A percentile compares a stretch with the other conserved stretches of the same genome.
Conservation (phyloP, 345 rosid species). For the Erucastrum elatum region DNA sequence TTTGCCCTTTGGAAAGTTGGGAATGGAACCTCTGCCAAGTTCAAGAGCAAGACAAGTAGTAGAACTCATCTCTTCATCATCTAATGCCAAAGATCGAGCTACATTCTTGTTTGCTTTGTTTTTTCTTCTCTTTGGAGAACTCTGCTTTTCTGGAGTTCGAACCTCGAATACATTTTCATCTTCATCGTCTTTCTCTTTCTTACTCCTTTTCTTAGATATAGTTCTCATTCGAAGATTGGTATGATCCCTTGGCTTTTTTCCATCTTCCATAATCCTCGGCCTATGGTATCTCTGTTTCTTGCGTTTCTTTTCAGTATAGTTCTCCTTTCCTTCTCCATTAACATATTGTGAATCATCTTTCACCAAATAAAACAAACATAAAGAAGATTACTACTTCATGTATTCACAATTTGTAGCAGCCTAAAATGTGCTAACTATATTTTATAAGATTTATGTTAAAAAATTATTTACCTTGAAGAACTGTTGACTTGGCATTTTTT, state of each 20-base stretch:
- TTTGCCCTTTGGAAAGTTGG: constrained; percentile 9
- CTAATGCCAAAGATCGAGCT: not conserved
- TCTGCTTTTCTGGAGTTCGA: constrained; percentile 23
- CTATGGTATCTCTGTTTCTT: constrained; percentile 2
- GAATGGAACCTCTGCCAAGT: not conserved
- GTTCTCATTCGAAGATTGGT: constrained; percentile 5
- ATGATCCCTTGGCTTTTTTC: constrained; percentile 11
- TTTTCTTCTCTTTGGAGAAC: constrained; percentile 10
- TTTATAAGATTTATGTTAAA: not conserved
- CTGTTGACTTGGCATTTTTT: not conserved
- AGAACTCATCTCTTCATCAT: not conserved
- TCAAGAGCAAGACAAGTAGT: constrained; percentile 26
- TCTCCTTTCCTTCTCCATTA: not conserved
- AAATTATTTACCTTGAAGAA: constrained; percentile 6
- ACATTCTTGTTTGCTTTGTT: not conserved
- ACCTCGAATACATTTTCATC: constrained; percentile 1
- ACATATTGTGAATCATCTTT: constrained; percentile 7
- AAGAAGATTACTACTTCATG: not conserved
- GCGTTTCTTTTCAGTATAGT: not conserved
- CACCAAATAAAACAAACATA: not conserved
- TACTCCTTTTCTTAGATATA: constrained; percentile 1
- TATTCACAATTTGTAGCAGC: not conserved
- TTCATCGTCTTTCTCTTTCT: not conserved
- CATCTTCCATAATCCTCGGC: constrained; percentile 28
- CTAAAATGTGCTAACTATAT: not conserved